These are phyloP conservation scores for Volvariella volvacea DNA, from an alignment of 1,284 basidiomycete species.

Conservation along the genomic window DNA sequence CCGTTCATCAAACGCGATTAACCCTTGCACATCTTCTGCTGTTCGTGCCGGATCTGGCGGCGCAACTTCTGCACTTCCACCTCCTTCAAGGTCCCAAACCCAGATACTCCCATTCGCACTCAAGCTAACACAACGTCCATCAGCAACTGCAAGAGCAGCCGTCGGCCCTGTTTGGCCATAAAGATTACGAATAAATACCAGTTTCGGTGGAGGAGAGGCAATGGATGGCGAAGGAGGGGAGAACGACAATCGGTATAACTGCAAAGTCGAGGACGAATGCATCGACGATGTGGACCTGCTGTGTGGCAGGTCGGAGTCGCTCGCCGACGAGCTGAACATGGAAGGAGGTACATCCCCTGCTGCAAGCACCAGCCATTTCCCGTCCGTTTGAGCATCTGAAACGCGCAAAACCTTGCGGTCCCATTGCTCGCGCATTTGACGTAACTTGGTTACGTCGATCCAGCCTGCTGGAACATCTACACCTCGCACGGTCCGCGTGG, in stretches of 20 bases:
- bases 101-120: constrained; percentile 66
- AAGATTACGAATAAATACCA: constrained; percentile 65
- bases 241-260: constrained; percentile 66
- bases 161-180: constrained; percentile 62
- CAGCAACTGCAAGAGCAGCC: constrained; percentile 62
- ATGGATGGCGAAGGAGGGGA: constrained; percentile 42
- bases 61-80: constrained; percentile 53
- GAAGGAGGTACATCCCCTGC: constrained; percentile 35
- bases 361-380: constrained; percentile 77
- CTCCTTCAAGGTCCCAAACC: constrained; percentile 78
- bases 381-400: constrained; percentile 69
- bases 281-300: constrained; percentile 17
- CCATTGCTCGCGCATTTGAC: constrained; percentile 67
- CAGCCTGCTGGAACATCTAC: constrained; percentile 66
- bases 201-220: constrained; percentile 45
- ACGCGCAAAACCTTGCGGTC: constrained; percentile 61
- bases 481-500: constrained; percentile 57
- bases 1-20: constrained; percentile 69
- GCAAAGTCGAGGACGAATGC: constrained; percentile 49
- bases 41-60: constrained; percentile 17
- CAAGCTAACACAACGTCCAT: constrained; percentile 73
- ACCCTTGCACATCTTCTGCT: constrained; percentile 25
- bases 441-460: constrained; percentile 59
- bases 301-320: constrained; percentile 12
- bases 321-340: constrained; percentile 5